phyloP scores from a whole-genome alignment of 352 stramenopile species.

The Globisporangium sylvaticum region DNA sequence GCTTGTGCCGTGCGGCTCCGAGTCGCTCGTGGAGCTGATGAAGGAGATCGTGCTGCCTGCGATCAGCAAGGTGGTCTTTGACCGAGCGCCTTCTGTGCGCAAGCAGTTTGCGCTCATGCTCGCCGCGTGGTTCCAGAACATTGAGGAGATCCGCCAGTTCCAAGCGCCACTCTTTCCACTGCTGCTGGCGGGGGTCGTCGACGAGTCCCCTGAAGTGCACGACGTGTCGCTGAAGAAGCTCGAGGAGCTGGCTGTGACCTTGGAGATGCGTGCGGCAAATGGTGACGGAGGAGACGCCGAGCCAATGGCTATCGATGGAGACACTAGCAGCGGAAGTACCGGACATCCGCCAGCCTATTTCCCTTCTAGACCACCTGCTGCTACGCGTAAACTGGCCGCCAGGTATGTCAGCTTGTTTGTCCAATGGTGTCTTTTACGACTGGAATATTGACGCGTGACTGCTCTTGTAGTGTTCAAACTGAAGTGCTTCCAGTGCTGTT shows the following conservation, averaged over 20 bases:
- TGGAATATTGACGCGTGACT: neutral
- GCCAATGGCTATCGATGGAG: slow-evolving; percentile 32
- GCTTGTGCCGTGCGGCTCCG: slow-evolving; percentile 61
- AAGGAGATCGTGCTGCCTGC: slow-evolving; percentile 69
- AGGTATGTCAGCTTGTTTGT: slow-evolving; percentile 16
- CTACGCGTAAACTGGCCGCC: slow-evolving; percentile 40
- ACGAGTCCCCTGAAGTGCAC: slow-evolving; percentile 70
- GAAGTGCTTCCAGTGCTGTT: slow-evolving; percentile 55
- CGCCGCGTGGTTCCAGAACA: slow-evolving; percentile 53
- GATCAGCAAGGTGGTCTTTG: slow-evolving; percentile 64
- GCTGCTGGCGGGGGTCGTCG: slow-evolving; percentile 56
- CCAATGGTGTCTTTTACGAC: neutral
- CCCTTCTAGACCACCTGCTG: slow-evolving; percentile 34
- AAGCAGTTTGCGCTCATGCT: slow-evolving; percentile 66
- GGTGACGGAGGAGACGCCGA: slow-evolving; percentile 23
- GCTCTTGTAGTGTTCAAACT: slow-evolving; percentile 29
- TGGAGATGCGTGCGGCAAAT: slow-evolving; percentile 28
- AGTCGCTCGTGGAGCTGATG: slow-evolving; percentile 68
- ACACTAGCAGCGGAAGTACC: neutral
- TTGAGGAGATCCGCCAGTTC: slow-evolving; percentile 57
- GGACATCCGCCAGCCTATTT: slow-evolving; percentile 44
- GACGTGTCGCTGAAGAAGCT: slow-evolving; percentile 35
- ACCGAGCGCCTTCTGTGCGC: slow-evolving; percentile 57
- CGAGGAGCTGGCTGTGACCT: slow-evolving; percentile 39
- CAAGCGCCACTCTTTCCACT: slow-evolving; percentile 61